These are phyloP conservation scores for Edaphochlamys debaryana DNA, from an alignment of 139 green algal species.

Conservation along the genomic window DNA sequence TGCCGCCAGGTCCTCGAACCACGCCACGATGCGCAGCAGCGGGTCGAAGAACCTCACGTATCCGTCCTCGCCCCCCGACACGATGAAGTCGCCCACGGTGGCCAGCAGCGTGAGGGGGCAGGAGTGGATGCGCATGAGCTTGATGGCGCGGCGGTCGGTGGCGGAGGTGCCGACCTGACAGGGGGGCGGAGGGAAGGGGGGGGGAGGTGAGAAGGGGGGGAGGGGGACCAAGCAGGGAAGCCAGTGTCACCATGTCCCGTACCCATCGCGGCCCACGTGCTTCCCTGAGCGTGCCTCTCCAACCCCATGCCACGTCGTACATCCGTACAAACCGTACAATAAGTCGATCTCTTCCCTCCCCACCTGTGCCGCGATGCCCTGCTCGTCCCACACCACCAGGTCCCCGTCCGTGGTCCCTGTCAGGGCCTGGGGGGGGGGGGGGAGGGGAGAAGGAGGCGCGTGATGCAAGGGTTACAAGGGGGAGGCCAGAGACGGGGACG, in stretches of 20 bases:
- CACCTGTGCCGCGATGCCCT: conserved; percentile 66
- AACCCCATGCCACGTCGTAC: too few relatives aligned
- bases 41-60: conserved; percentile 84
- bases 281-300: too few relatives aligned
- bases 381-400: conserved; percentile 82
- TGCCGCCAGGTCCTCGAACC: conserved; percentile 86
- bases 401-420: conserved; percentile 76
- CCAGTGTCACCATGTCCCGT: too few relatives aligned
- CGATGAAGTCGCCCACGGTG: conserved; percentile 70
- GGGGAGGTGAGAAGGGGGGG: neutral
- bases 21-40: conserved; percentile 78
- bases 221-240: too few relatives aligned
- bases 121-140: conserved; percentile 82
- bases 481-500: neutral
- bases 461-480: neutral
- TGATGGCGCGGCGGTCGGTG: conserved; percentile 71
- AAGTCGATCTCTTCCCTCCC: too few relatives aligned
- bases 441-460: neutral
- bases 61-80: conserved; percentile 70
- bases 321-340: too few relatives aligned
- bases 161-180: conserved; percentile 50
- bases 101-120: conserved; percentile 65
- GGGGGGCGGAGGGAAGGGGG: neutral
- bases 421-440: conserved; percentile 44
- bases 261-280: too few relatives aligned